Percentiles rank a stretch among this genome's conserved stretches.
Evolutionary conservation across 2,329 filamentous ascomycete species (phyloP).

Genomic region (Aotearoamyces nothofagi): DNA sequence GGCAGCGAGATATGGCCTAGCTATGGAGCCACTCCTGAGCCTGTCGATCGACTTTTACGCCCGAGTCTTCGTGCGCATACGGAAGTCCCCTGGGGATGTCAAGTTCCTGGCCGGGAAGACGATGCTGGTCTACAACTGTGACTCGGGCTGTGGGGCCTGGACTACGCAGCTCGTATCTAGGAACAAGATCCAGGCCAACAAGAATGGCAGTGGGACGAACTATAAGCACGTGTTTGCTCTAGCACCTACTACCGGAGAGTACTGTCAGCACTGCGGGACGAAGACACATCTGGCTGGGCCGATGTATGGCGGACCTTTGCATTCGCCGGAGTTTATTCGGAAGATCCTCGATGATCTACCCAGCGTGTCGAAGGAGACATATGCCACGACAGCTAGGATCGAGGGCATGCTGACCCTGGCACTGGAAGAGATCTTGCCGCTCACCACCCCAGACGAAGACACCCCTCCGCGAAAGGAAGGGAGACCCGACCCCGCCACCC

Average conservation of each 20-base stretch:
- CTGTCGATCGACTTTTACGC: slow-evolving; percentile 94
- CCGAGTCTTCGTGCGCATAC: slow-evolving; percentile 72
- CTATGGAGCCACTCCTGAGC: slow-evolving; percentile 81
- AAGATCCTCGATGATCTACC: slow-evolving; percentile 62
- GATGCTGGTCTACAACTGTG: slow-evolving; percentile 87
- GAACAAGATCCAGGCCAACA: slow-evolving; percentile 50
- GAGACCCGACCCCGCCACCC: slow-evolving; percentile 37
- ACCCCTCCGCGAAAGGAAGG: slow-evolving; percentile 17
- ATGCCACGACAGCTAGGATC: slow-evolving; percentile 67
- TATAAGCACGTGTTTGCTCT: slow-evolving; percentile 68
- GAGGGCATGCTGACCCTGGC: slow-evolving; percentile 87
- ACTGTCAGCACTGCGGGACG: slow-evolving; percentile 71
- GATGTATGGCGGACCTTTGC: slow-evolving; percentile 87
- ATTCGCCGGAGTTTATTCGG: slow-evolving; percentile 71
- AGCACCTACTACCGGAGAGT: slow-evolving; percentile 48
- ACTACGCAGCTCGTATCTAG: slow-evolving; percentile 64
- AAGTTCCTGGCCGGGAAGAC: slow-evolving; percentile 85
- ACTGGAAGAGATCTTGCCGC: slow-evolving; percentile 47
- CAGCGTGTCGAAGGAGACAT: slow-evolving; percentile 48
- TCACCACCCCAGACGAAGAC: slow-evolving; percentile 7
- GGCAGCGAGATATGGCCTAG: slow-evolving; percentile 71
- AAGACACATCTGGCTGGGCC: slow-evolving; percentile 83
- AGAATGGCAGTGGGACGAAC: slow-evolving; percentile 51
- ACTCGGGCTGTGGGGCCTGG: slow-evolving; percentile 85
- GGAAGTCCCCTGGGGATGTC: slow-evolving; percentile 67